These are phyloP conservation scores for Ormosia emarginata DNA, from an alignment of 306 rosid genomes.

Conservation along the genomic window DNA sequence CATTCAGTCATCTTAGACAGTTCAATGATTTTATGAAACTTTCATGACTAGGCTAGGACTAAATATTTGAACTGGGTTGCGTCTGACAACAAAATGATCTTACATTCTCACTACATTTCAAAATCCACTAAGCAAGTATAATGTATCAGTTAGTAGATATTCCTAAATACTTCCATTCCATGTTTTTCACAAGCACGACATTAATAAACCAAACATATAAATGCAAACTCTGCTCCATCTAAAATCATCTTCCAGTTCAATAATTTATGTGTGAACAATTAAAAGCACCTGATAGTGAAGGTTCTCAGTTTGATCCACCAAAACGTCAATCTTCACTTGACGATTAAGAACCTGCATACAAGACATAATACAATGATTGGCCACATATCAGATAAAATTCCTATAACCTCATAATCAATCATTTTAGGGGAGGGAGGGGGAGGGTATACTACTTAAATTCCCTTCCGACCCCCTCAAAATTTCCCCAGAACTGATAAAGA, in stretches of 20 bases:
- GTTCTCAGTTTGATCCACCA: constrained; percentile 74
- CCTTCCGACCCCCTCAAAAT: neutral
- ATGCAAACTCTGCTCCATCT: neutral
- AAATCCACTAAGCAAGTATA: neutral
- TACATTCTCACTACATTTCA: neutral
- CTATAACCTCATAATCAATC: neutral
- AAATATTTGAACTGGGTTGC: neutral
- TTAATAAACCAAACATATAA: neutral
- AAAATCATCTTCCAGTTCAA: neutral
- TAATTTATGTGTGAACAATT: neutral
- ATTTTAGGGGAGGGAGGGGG: neutral
- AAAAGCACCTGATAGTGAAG: constrained; percentile 67
- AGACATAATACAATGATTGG: neutral
- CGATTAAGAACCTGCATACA: constrained; percentile 73
- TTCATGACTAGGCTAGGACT: neutral
- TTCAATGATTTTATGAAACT: neutral
- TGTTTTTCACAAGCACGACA: too few species aligned
- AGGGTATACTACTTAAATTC: neutral
- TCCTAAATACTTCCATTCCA: too few species aligned
- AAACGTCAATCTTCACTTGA: constrained; percentile 79
- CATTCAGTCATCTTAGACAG: neutral
- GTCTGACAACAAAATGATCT: neutral
- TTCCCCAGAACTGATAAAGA: neutral
- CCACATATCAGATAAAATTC: neutral
- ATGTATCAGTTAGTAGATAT: too few species aligned